Percentiles rank a stretch among this genome's conserved stretches.
These are phyloP conservation scores for Stachybotrys echinatus DNA, from an alignment of 2,329 filamentous ascomycete genomes.

Conservation along the genomic window DNA sequence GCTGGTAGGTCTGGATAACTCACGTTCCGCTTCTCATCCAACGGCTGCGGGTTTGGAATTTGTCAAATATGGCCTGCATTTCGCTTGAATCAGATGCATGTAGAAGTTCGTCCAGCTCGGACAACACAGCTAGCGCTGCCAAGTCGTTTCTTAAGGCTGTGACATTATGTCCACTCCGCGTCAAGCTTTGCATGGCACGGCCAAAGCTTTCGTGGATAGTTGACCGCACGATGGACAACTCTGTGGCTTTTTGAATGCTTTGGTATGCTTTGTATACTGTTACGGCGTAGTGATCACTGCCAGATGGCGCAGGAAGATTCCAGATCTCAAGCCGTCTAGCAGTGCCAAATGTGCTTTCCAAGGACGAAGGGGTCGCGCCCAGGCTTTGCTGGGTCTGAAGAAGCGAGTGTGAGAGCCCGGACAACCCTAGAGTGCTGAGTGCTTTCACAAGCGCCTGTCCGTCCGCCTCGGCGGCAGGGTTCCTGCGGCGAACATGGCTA, in stretches of 20 bases:
- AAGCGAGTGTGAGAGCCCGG: conserved; percentile 79
- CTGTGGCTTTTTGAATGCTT: conserved; percentile 63
- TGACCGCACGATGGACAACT: conserved; percentile 44
- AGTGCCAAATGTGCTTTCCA: conserved; percentile 71
- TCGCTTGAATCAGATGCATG: conserved; percentile 54
- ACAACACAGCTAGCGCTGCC: conserved; percentile 63
- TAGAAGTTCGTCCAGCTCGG: conserved; percentile 76
- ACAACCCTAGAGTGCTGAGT: conserved; percentile 74
- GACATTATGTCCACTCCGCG: conserved; percentile 41
- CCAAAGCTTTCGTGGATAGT: conserved; percentile 61
- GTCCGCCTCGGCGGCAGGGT: conserved; percentile 52
- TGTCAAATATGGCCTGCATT: conserved; percentile 54
- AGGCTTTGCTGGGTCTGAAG: conserved; percentile 61
- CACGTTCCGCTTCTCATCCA: conserved; percentile 85
- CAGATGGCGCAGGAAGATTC: conserved; percentile 74
- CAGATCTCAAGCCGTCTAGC: conserved; percentile 83
- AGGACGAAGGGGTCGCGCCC: conserved; percentile 50
- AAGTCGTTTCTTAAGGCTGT: conserved; percentile 49
- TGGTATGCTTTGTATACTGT: conserved; percentile 79
- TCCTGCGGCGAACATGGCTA: conserved; percentile 64
- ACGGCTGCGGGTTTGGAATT: conserved; percentile 58
- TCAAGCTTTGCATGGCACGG: conserved; percentile 54
- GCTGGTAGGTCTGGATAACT: conserved; percentile 22
- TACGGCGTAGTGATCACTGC: conserved; percentile 57
- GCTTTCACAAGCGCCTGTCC: conserved; percentile 68